These are phyloP conservation scores for Chrysochromulina tobinii DNA, from an alignment of 78 protist genomes.

Conservation along the genomic window DNA sequence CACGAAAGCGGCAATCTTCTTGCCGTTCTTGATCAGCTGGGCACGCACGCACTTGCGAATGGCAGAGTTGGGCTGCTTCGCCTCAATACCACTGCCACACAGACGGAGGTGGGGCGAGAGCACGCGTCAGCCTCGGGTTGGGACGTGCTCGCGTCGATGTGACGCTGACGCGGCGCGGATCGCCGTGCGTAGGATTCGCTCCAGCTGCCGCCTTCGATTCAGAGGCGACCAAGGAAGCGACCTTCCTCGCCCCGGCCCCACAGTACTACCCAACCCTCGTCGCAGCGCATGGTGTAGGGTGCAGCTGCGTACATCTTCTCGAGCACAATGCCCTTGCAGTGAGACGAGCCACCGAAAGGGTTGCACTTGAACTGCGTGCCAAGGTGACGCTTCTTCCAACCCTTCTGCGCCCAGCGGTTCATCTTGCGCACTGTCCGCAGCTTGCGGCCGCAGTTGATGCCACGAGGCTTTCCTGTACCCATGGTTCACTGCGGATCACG, in stretches of 20 bases:
- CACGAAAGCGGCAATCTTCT: slow-evolving; percentile 99
- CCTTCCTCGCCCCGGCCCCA: too few species aligned
- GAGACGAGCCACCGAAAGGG: slow-evolving; percentile 98
- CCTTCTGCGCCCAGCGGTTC: slow-evolving; percentile 94
- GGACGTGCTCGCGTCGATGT: too few species aligned
- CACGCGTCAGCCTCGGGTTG: background rate
- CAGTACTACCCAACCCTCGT: too few species aligned
- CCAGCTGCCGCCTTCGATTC: too few species aligned
- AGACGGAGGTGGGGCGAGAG: background rate
- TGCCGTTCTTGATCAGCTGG: slow-evolving; percentile 99
- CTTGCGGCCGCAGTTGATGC: slow-evolving; percentile 81
- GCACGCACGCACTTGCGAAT: slow-evolving; percentile 99
- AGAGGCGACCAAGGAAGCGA: too few species aligned
- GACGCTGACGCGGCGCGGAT: too few species aligned
- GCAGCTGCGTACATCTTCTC: slow-evolving; percentile 79
- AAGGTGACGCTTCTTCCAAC: slow-evolving; percentile 91
- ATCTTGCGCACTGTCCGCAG: slow-evolving; percentile 48
- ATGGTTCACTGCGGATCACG: too few species aligned
- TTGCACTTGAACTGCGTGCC: slow-evolving; percentile 89
- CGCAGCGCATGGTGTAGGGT: too few species aligned
- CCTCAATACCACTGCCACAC: slow-evolving; percentile 93
- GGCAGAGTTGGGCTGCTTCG: slow-evolving; percentile 99
- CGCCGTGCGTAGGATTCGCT: too few species aligned
- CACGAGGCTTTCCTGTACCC: slow-evolving; percentile 63
- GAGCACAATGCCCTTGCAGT: slow-evolving; percentile 98